phyloP scores from a whole-genome alignment of 495 filamentous ascomycete species.

The Cairneyella variabilis region DNA sequence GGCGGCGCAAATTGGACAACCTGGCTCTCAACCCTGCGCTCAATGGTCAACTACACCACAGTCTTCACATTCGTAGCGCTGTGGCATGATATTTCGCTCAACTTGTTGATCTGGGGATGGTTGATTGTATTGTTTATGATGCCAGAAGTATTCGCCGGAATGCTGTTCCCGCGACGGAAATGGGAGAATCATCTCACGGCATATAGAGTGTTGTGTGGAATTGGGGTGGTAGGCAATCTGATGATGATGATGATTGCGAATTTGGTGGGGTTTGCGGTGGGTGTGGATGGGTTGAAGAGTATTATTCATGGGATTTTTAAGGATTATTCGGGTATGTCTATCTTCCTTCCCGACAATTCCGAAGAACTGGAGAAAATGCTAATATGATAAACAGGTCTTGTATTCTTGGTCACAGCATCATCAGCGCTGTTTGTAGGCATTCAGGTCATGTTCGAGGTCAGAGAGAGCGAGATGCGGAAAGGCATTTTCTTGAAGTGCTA shows the following conservation, averaged over 20 bases:
- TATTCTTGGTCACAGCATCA: constrained; percentile 69
- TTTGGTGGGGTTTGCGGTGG: constrained; percentile 90
- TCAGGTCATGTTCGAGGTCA: constrained; percentile 95
- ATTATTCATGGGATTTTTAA: constrained; percentile 70
- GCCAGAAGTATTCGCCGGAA: constrained; percentile 71
- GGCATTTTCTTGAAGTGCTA: constrained; percentile 87
- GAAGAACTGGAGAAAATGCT: constrained; percentile 7
- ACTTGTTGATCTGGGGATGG: constrained; percentile 95
- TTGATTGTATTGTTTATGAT: constrained; percentile 89
- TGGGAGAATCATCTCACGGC: constrained; percentile 64
- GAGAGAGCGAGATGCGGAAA: constrained; percentile 74
- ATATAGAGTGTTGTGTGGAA: constrained; percentile 76
- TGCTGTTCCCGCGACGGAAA: constrained; percentile 64
- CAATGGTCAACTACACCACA: constrained; percentile 67
- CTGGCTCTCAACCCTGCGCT: constrained; percentile 38
- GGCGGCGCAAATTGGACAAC: constrained; percentile 51
- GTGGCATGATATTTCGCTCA: constrained; percentile 97
- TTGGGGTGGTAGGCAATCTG: constrained; percentile 84
- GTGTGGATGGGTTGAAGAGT: constrained; percentile 78
- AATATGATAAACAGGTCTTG: constrained; percentile 45
- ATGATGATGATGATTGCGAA: constrained; percentile 97
- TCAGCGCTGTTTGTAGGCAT: constrained; percentile 74
- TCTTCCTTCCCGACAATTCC: background rate
- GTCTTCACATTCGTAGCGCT: constrained; percentile 97
- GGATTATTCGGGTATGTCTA: constrained; percentile 59